These are phyloP conservation scores for Coemansia erecta DNA, from an alignment of 192 early-diverging fungal species.

Conservation along the genomic window DNA sequence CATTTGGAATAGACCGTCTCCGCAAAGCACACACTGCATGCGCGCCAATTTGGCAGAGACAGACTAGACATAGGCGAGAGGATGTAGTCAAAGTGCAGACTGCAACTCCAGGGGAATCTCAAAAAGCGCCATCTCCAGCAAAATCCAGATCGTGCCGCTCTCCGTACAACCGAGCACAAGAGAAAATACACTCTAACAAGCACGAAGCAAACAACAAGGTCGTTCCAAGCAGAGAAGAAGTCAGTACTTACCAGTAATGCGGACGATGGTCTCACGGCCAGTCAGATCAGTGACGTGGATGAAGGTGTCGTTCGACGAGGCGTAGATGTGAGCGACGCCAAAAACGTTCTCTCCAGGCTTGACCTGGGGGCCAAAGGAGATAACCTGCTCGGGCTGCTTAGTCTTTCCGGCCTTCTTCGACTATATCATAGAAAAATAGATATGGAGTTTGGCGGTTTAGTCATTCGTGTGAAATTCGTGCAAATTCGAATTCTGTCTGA, in stretches of 20 bases:
- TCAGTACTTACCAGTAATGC: constrained; percentile 86
- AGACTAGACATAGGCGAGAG: not conserved
- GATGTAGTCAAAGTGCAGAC: constrained; percentile 22
- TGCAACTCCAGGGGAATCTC: constrained; percentile 51
- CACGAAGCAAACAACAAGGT: constrained; percentile 8
- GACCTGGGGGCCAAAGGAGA: constrained; percentile 95
- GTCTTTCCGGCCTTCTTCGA: constrained; percentile 75
- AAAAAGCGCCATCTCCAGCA: constrained; percentile 26
- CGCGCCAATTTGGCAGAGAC: not conserved
- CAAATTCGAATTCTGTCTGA: constrained; percentile 1
- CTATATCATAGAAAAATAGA: constrained; percentile 17
- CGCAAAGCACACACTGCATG: not conserved
- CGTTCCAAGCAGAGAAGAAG: not conserved
- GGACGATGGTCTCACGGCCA: constrained; percentile 97
- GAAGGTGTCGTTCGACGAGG: constrained; percentile 99
- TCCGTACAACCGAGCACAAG: constrained; percentile 5
- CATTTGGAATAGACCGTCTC: no score
- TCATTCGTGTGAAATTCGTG: not conserved
- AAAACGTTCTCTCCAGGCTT: constrained; percentile 98
- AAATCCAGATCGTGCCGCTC: constrained; percentile 10
- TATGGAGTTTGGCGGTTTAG: not conserved
- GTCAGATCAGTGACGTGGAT: constrained; percentile 99
- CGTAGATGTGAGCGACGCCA: constrained; percentile 99
- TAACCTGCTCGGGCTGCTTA: constrained; percentile 80
- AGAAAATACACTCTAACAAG: constrained; percentile 2